Conservation (phyloP, 75 land plant genomes). For the Picea glauca region DNA sequence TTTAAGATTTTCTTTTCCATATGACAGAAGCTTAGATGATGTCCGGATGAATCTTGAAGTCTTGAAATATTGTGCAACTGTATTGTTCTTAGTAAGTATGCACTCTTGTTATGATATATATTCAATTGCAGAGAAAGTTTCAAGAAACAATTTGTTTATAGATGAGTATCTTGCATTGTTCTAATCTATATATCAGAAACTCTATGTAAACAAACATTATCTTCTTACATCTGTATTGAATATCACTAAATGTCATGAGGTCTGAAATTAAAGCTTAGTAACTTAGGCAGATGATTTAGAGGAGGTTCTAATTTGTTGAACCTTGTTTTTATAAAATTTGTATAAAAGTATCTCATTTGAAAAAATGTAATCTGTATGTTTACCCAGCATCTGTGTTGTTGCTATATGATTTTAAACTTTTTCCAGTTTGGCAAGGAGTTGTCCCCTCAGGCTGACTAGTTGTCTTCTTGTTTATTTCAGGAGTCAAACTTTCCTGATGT, state of each 20-base stretch:
- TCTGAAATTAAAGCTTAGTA: not conserved
- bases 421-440: not conserved
- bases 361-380: not conserved
- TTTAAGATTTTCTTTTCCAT: not conserved
- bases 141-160: not conserved
- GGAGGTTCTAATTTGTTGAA: not conserved
- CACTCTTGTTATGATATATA: not conserved
- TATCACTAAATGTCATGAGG: not conserved
- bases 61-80: conserved; percentile 80
- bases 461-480: not conserved
- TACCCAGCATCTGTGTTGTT: not conserved
- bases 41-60: conserved; percentile 86
- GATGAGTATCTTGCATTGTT: not conserved
- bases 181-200: too few species aligned
- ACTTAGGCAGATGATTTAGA: not conserved
- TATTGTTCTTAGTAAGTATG: conserved; percentile 67
- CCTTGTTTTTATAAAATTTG: too few species aligned
- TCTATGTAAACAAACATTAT: not conserved
- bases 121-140: not conserved
- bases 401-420: not conserved
- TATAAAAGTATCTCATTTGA: too few species aligned
- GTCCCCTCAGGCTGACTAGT: not conserved
- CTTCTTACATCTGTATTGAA: not conserved
- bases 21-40: conserved; percentile 79
- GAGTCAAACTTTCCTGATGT: conserved; percentile 2